Evolutionary conservation across 2,329 filamentous ascomycete genomes (phyloP).

Genomic region (Botrytis galanthina): DNA sequence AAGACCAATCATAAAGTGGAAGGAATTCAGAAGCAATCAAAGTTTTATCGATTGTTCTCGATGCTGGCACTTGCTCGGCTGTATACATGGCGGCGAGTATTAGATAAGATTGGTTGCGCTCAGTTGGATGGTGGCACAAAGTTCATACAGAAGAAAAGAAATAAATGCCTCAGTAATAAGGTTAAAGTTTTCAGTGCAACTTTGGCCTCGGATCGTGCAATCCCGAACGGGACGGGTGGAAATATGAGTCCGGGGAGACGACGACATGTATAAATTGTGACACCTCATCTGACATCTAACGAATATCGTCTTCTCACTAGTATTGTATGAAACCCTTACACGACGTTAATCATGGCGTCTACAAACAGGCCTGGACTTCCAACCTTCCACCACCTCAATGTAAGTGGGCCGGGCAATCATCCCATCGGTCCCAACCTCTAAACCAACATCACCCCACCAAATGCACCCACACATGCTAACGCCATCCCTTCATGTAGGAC

Average conservation of each 20-base stretch:
- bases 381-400: conserved; percentile 35
- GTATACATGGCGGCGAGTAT: not conserved
- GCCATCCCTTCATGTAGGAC: conserved; percentile 44
- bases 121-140: not conserved
- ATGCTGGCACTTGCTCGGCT: not conserved
- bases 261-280: not conserved
- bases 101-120: not conserved
- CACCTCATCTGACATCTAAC: not conserved
- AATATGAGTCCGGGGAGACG: not conserved
- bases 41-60: not conserved
- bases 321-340: not conserved
- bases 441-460: not conserved
- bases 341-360: not conserved
- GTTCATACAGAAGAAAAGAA: not conserved
- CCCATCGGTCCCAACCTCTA: not conserved
- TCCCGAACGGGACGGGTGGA: not conserved
- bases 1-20: not conserved
- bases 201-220: not conserved
- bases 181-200: not conserved
- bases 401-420: conserved; percentile 20
- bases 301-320: not conserved
- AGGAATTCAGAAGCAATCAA: not conserved
- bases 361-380: conserved; percentile 19
- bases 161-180: not conserved
- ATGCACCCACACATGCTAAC: not conserved